phyloP scores from a whole-genome alignment of 2,329 filamentous ascomycete genomes.

The Proliferodiscus dingleyae region DNA sequence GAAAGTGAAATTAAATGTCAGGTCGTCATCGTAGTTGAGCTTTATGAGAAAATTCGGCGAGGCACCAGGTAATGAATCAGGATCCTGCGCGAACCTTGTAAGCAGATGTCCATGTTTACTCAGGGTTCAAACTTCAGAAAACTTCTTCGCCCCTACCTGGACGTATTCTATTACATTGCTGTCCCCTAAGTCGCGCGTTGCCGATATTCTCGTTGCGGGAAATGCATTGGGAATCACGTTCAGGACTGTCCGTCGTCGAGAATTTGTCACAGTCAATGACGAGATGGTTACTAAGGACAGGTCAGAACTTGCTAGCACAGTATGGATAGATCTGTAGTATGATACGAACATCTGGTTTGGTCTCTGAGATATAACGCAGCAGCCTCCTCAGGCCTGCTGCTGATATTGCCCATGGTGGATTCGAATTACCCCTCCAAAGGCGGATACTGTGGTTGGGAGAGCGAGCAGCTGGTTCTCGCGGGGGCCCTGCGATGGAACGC shows the following conservation, averaged over 20 bases:
- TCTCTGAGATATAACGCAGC: constrained; percentile 79
- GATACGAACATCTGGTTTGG: constrained; percentile 76
- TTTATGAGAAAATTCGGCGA: constrained; percentile 77
- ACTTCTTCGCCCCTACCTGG: constrained; percentile 54
- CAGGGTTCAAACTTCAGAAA: constrained; percentile 11
- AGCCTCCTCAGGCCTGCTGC: constrained; percentile 82
- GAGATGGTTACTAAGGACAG: constrained; percentile 71
- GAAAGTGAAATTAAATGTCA: constrained; percentile 90
- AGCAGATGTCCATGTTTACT: constrained; percentile 11
- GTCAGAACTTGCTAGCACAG: constrained; percentile 11
- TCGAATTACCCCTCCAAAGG: constrained; percentile 28
- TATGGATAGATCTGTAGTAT: constrained; percentile 7
- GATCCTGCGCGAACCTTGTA: constrained; percentile 55
- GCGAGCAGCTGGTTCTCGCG: constrained; percentile 7
- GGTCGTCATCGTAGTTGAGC: constrained; percentile 83
- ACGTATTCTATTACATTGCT: constrained; percentile 80
- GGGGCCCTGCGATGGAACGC: constrained; percentile 24
- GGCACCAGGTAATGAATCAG: constrained; percentile 52
- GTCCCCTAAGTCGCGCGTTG: constrained; percentile 68
- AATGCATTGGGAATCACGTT: constrained; percentile 81
- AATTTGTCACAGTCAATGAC: constrained; percentile 75
- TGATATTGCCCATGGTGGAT: constrained; percentile 79
- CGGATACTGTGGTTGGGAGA: constrained; percentile 7
- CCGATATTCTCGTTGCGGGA: constrained; percentile 73
- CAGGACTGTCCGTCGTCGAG: constrained; percentile 70